Base-by-base conservation (phyloP, 2,329 filamentous ascomycete genomes). In the Fusarium sp. region DNA sequence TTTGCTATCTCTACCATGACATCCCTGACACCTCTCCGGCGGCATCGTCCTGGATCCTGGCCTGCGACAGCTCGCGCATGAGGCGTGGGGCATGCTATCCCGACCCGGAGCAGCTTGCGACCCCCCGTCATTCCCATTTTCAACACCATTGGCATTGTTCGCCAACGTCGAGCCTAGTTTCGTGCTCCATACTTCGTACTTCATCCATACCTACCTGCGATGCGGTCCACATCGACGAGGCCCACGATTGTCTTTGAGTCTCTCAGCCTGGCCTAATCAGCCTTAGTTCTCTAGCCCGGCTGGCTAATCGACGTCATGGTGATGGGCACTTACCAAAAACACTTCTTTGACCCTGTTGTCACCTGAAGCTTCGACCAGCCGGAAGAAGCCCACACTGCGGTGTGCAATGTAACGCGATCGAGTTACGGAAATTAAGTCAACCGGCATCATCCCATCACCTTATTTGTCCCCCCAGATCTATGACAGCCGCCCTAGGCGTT, bases 81-180 rank as follows among this genome's bases (percentile, higher is more conserved):
- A 73, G 59, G 74, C 66, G 64, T 77, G 76, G 76, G 69, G 76
- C 65, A 66, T 62, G 45, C 66, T 73, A 71, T 70, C 76, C 73
- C 42, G 70, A 65, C 68, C 67, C 63, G 76, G 76, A 78, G 70
- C 74, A 67, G 63, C 70, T 70, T 76, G 74, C 72, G 67, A 78
- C 60, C 67, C 62, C 56, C 45, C 31, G 60, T 67, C 54, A 65
- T 63, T 61, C 63, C 68, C 74, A 57, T 69, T 65, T 63, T 75
- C 57, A 69, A 74, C 69, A 71, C 66, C 65, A 65, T 60, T 66
- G 62, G 62, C 64, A 68, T 62, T 73, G 65, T 66, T 52, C 68
- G 66, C 66, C 67, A 62, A 65, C 56, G 69, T 69, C 65, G 50
- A 74, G 69, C 57, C 69, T 63, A 31, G 47, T 31, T 16, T 25